Evolutionary conservation across 331 rosid genomes (phyloP), one percentile per base, ranked within the genome.

Genomic region (Dryas integrifolia): DNA sequence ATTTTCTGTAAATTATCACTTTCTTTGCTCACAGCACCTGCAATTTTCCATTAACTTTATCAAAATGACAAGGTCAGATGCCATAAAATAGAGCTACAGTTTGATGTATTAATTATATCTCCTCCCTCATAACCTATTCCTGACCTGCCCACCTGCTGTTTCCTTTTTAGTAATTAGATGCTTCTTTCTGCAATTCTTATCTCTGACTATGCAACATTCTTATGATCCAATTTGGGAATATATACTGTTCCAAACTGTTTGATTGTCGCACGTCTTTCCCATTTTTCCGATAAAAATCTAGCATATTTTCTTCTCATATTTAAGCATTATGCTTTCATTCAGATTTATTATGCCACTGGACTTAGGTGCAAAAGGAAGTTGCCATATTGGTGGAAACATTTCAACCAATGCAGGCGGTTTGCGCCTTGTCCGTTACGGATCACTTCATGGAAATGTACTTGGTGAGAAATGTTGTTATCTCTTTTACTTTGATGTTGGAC

Each of bases 361-460:
- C 98, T 88, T 94, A 7, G 98, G 97, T 80, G 97, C 98, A 72
- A 94, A 94, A 81, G 98, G 98, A 79, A 94, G 97, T 84, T 91
- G 98, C 80, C 98, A 94, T 81, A 91, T 94, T 75, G 98, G 98
- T 82, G 98, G 98, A 75, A 94, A 94, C 40, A 85, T 94, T 82
- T 91, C 98, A 71, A 94, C 97, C 51, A 94, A 94, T 85, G 97
- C 98, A 30, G 98, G 98, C 69, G 98, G 98, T 82, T 85, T 94
- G 87, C 92, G 96, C 75, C 96, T 94, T 65, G 72, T 91, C 61
- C 96, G 96, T 52, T 94, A 94, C 56, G 98, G 98, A 86, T 91
- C 98, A 47, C 97, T 94, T 80, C 98, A 94, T 77, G 97, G 96
- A 79, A 91, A 21, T 69, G 87, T 94, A 71, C 96, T 94, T 78